Conservation (phyloP, 352 stramenopile species). For the Pythium rhizo-oryzae region DNA sequence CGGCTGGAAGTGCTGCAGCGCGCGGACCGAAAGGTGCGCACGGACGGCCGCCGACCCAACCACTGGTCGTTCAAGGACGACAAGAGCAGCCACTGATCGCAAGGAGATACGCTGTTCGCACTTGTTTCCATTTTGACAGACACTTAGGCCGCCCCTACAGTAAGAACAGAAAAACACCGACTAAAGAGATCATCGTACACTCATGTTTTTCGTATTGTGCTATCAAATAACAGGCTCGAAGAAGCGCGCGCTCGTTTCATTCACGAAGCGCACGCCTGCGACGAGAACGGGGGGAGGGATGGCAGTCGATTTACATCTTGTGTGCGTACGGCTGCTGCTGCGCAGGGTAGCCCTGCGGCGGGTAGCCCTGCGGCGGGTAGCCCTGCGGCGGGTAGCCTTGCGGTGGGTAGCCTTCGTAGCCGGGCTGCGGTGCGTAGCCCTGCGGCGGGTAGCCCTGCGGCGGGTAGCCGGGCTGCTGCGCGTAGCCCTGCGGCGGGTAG, state of each 20-base stretch:
- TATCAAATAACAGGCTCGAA: conserved; percentile 3
- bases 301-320: conserved; percentile 24
- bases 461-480: conserved; percentile 45
- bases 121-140: conserved; percentile 12
- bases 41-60: conserved; percentile 72
- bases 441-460: conserved; percentile 44
- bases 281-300: background rate
- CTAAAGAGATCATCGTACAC: background rate
- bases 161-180: background rate
- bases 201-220: conserved; percentile 1
- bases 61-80: conserved; percentile 70
- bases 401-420: conserved; percentile 42
- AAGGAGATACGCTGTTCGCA: background rate
- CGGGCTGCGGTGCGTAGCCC: conserved; percentile 19
- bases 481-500: conserved; percentile 44
- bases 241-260: conserved; percentile 1
- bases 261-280: background rate
- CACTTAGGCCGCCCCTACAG: background rate
- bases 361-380: conserved; percentile 7
- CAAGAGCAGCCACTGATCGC: conserved; percentile 41
- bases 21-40: conserved; percentile 73
- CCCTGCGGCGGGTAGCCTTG: conserved; percentile 28
- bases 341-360: conserved; percentile 1
- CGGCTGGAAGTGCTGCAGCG: conserved; percentile 80
- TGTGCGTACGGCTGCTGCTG: conserved; percentile 28